phyloP scores from a whole-genome alignment of 31 red algal species.

The Asparagopsis taxiformis region DNA sequence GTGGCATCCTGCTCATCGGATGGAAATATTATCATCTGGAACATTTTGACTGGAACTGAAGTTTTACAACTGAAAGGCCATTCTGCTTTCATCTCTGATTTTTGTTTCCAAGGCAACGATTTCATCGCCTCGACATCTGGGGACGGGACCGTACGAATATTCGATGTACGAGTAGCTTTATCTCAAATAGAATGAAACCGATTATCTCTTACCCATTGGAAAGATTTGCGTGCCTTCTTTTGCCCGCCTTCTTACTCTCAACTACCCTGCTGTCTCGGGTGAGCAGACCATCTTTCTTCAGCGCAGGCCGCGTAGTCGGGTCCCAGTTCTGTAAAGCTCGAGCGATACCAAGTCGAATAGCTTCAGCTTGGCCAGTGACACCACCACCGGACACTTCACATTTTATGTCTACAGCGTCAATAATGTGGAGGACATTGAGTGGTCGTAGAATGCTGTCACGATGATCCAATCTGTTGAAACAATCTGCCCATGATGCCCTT shows the following conservation, averaged over 20 bases:
- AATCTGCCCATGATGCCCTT: conserved; percentile 69
- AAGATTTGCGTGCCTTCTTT: conserved; percentile 65
- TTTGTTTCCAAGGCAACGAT: conserved; percentile 48
- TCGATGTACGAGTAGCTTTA: conserved; percentile 29
- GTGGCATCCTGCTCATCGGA: conserved; percentile 44
- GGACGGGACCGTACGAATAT: conserved; percentile 46
- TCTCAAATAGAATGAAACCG: conserved; percentile 1
- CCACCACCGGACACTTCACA: conserved; percentile 66
- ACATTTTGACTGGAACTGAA: conserved; percentile 30
- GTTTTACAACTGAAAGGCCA: conserved; percentile 32
- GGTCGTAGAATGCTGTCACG: conserved; percentile 42
- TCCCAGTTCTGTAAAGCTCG: conserved; percentile 50
- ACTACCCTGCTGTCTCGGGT: conserved; percentile 71
- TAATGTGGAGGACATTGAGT: background rate
- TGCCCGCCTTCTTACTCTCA: conserved; percentile 74
- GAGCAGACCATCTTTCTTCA: conserved; percentile 63
- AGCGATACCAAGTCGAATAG: conserved; percentile 61
- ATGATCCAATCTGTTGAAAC: conserved; percentile 67
- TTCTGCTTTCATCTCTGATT: conserved; percentile 39
- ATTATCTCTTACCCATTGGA: conserved; percentile 73
- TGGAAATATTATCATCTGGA: conserved; percentile 39
- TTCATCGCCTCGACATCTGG: conserved; percentile 60
- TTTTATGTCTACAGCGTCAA: conserved; percentile 32
- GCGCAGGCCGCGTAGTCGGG: conserved; percentile 26
- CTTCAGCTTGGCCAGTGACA: conserved; percentile 71